A percentile compares a stretch with the other conserved stretches of the same genome.
Evolutionary conservation across 2,329 filamentous ascomycete species (phyloP).

Genomic region (Sclerotinia glacialis): DNA sequence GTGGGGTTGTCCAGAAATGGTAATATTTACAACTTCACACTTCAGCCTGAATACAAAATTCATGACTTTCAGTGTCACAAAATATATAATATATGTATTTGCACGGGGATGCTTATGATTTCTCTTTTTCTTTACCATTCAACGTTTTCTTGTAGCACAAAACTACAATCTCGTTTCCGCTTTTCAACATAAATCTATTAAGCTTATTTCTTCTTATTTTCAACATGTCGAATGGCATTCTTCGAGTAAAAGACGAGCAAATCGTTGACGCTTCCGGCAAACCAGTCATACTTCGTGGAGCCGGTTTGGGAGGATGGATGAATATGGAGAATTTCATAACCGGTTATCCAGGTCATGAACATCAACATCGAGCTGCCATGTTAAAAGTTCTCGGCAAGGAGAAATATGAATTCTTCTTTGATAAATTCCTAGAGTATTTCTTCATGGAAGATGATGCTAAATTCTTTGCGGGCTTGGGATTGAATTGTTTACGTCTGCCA

Average conservation of each 20-base stretch:
- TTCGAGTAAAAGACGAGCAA: conserved; percentile 40
- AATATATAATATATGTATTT: conserved; percentile 5
- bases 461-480: conserved; percentile 53
- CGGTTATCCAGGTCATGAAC: conserved; percentile 59
- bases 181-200: not conserved
- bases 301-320: conserved; percentile 45
- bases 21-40: conserved; percentile 7
- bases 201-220: not conserved
- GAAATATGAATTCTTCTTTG: conserved; percentile 60
- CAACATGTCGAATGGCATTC: conserved; percentile 36
- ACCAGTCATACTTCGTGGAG: conserved; percentile 42
- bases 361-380: conserved; percentile 53
- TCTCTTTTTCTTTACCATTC: not conserved
- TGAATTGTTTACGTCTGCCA: conserved; percentile 58
- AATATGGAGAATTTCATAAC: conserved; percentile 63
- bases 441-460: conserved; percentile 57
- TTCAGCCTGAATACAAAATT: conserved; percentile 20
- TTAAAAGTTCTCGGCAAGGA: conserved; percentile 52
- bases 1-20: conserved; percentile 13
- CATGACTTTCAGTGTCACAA: not conserved
- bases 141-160: not conserved
- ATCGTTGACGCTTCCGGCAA: conserved; percentile 41
- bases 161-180: not conserved
- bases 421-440: conserved; percentile 49
- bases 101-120: not conserved